Conservation (phyloP, 257 asterid species). For the Linaria vulgaris region DNA sequence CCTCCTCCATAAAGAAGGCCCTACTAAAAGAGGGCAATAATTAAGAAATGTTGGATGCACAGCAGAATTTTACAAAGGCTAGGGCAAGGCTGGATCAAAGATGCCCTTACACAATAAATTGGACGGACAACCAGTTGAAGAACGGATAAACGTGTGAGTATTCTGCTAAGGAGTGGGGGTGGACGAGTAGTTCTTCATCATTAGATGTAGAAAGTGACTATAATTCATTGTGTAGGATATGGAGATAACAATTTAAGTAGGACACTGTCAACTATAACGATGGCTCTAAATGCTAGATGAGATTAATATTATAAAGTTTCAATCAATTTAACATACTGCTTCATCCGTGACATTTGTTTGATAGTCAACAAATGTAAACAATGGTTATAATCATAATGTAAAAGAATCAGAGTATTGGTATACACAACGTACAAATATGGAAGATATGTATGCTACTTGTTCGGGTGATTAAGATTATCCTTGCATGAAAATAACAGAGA, state of each 20-base stretch:
- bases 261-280: constrained; percentile 1
- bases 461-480: background rate
- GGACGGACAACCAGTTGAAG: too few relatives aligned
- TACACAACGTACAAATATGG: background rate
- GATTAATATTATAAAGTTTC: constrained; percentile 15
- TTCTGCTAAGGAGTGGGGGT: too few relatives aligned
- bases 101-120: too few relatives aligned
- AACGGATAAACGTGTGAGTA: too few relatives aligned
- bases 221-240: background rate
- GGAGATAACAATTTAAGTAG: background rate
- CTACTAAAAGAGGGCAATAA: too few relatives aligned
- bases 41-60: too few relatives aligned
- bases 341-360: background rate
- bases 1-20: too few relatives aligned
- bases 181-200: too few relatives aligned
- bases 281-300: background rate
- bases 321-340: background rate
- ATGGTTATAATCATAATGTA: constrained; percentile 11
- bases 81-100: too few relatives aligned
- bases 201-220: too few relatives aligned
- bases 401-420: background rate
- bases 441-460: constrained; percentile 10
- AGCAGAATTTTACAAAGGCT: too few relatives aligned
- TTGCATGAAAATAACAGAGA: constrained; percentile 3
- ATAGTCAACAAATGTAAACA: background rate